Evolutionary conservation across 805 yeast species (phyloP).

Genomic region (Yamadazyma scolyti): DNA sequence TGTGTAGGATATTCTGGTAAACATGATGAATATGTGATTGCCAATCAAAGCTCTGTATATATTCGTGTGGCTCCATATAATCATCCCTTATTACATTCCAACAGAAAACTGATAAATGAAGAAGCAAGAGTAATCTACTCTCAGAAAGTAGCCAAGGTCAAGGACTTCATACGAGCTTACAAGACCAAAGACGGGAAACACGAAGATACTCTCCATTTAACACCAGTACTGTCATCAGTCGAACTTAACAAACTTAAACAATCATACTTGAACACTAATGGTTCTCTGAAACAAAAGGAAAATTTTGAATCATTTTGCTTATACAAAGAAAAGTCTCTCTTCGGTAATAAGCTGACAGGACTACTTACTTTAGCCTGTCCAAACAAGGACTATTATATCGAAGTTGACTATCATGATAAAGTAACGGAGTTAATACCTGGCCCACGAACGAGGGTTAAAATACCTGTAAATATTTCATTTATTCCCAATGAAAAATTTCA

Average conservation of each 20-base stretch:
- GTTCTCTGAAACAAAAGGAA: slow-evolving; percentile 7
- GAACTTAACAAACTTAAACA: slow-evolving; percentile 29
- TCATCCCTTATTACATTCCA: slow-evolving; percentile 22
- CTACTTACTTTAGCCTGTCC: slow-evolving; percentile 31
- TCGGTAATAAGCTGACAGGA: slow-evolving; percentile 28
- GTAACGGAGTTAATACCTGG: slow-evolving; percentile 4
- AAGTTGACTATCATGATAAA: slow-evolving; percentile 4
- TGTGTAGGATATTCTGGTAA: slow-evolving; percentile 11
- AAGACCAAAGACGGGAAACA: slow-evolving; percentile 12
- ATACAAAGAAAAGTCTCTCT: slow-evolving; percentile 25
- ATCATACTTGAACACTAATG: slow-evolving; percentile 19
- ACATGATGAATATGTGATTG: slow-evolving; percentile 24
- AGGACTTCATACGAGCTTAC: slow-evolving; percentile 24
- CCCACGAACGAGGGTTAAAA: slow-evolving; percentile 1
- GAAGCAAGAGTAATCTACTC: slow-evolving; percentile 31
- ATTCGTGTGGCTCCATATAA: slow-evolving; percentile 21
- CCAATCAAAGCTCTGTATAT: slow-evolving; percentile 23
- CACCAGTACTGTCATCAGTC: slow-evolving; percentile 8
- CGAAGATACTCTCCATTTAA: slow-evolving; percentile 3
- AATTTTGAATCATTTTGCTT: slow-evolving; percentile 29
- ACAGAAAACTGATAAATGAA: slow-evolving; percentile 25
- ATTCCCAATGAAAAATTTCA: slow-evolving; percentile 24
- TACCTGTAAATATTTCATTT: slow-evolving; percentile 7
- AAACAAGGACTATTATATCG: slow-evolving; percentile 20
- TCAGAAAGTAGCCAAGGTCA: slow-evolving; percentile 23